phyloP scores from a whole-genome alignment of 805 yeast species.

The Candida succiphila region DNA sequence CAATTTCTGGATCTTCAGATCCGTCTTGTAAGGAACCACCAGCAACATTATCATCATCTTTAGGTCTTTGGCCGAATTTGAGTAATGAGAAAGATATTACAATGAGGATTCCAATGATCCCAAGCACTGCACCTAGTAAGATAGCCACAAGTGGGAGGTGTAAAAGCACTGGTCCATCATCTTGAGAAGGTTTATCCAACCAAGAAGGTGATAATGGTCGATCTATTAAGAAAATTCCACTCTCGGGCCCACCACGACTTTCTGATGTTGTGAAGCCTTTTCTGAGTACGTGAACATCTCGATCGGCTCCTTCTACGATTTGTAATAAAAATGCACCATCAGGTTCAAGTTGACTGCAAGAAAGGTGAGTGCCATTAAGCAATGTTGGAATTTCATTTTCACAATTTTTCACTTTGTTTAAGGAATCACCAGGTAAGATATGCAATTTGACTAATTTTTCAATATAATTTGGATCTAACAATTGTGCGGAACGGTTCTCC shows the following conservation, averaged over 20 bases:
- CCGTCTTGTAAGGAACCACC: too few species aligned
- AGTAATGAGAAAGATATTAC: conserved; percentile 24
- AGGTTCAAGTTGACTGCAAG: conserved; percentile 30
- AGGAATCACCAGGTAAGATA: conserved; percentile 48
- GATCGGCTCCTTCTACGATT: conserved; percentile 38
- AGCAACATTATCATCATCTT: too few species aligned
- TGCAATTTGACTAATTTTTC: conserved; percentile 57
- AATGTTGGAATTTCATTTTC: conserved; percentile 32
- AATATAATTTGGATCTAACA: conserved; percentile 25
- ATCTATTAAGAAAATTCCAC: conserved; percentile 58
- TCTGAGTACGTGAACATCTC: conserved; percentile 47
- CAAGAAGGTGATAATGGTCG: conserved; percentile 57
- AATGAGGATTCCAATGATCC: conserved; percentile 32
- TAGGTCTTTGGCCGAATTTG: too few species aligned
- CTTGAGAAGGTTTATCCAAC: conserved; percentile 28
- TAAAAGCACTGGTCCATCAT: conserved; percentile 38
- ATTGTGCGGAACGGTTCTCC: conserved; percentile 37
- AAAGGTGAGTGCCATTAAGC: conserved; percentile 31
- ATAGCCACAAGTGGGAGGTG: conserved; percentile 61
- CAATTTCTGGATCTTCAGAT: conserved; percentile 2
- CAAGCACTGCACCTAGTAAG: conserved; percentile 56
- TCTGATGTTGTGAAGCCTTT: conserved; percentile 47
- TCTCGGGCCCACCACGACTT: too few species aligned
- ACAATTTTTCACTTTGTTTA: conserved; percentile 38
- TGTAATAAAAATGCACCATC: conserved; percentile 29